Percentiles rank a stretch among this genome's conserved stretches.
Evolutionary conservation across 2,329 filamentous ascomycete species (phyloP).

Genomic region (Alternaria infectoria): DNA sequence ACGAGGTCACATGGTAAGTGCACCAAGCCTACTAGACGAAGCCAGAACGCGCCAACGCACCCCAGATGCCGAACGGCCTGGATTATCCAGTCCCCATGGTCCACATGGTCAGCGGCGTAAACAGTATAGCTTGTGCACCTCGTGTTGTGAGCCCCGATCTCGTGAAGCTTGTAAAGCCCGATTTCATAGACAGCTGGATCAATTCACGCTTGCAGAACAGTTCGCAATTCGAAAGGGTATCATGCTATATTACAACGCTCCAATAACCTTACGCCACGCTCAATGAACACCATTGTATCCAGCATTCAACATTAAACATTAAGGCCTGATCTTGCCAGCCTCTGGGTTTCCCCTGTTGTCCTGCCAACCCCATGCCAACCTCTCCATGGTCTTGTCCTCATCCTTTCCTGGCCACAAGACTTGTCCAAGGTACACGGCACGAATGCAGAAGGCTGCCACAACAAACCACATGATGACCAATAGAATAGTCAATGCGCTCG

Average conservation of each 20-base stretch:
- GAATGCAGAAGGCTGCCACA: constrained; percentile 57
- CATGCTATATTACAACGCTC: not conserved
- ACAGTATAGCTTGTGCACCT: not conserved
- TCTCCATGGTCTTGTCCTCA: constrained; percentile 41
- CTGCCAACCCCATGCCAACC: constrained; percentile 32
- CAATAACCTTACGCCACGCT: not conserved
- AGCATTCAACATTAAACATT: not conserved
- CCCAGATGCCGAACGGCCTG: constrained; percentile 4
- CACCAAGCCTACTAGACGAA: constrained; percentile 3
- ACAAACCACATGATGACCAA: constrained; percentile 64
- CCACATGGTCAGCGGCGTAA: not conserved
- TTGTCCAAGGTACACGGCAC: constrained; percentile 58
- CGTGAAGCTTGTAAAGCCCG: not conserved
- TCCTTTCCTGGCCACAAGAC: constrained; percentile 62
- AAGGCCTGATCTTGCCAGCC: constrained; percentile 13
- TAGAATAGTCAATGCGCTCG: constrained; percentile 62
- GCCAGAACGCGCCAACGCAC: constrained; percentile 20
- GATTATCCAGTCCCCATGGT: not conserved
- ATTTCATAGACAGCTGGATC: not conserved
- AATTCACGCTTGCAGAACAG: not conserved
- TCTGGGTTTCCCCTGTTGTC: constrained; percentile 24
- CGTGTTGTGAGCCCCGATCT: not conserved
- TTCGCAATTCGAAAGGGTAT: not conserved
- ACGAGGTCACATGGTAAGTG: constrained; percentile 4
- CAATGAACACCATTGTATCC: not conserved